Percentiles rank a stretch among this genome's conserved stretches.
Conservation (phyloP, 1,139 yeast genomes). For the Magnusiomyces tetraspermus region DNA sequence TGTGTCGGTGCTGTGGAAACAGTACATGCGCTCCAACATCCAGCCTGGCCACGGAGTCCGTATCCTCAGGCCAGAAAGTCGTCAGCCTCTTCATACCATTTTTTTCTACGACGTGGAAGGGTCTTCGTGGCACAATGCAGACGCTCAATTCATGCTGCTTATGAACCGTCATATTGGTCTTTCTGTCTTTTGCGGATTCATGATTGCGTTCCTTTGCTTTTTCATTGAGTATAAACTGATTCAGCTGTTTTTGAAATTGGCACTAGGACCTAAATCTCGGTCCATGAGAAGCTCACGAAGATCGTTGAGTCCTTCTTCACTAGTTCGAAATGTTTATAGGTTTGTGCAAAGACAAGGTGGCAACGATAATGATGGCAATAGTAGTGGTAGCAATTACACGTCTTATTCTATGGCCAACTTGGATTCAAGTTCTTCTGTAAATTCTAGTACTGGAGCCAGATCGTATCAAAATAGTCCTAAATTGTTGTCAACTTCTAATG, state of each 20-base stretch:
- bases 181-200: constrained; percentile 60
- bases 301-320: too few relatives aligned
- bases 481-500: too few relatives aligned
- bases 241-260: constrained; percentile 10
- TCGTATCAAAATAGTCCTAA: too few relatives aligned
- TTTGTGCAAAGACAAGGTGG: too few relatives aligned
- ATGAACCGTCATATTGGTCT: constrained; percentile 62
- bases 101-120: constrained; percentile 70
- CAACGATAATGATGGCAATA: too few relatives aligned
- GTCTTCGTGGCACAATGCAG: constrained; percentile 83
- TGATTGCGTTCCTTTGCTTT: constrained; percentile 47
- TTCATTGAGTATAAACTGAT: constrained; percentile 57
- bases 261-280: not conserved
- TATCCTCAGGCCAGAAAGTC: constrained; percentile 62
- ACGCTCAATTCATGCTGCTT: constrained; percentile 64
- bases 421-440: too few relatives aligned
- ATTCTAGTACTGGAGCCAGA: too few relatives aligned
- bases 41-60: constrained; percentile 26
- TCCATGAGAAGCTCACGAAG: too few relatives aligned
- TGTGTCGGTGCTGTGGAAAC: constrained; percentile 78
- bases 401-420: too few relatives aligned
- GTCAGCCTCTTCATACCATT: constrained; percentile 13
- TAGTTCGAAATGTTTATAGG: too few relatives aligned
- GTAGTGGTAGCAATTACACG: too few relatives aligned
- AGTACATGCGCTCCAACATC: constrained; percentile 59